Percentiles rank a stretch among this genome's conserved stretches.
Conservation (phyloP, 306 rosid species). For the Dryas drummondii region DNA sequence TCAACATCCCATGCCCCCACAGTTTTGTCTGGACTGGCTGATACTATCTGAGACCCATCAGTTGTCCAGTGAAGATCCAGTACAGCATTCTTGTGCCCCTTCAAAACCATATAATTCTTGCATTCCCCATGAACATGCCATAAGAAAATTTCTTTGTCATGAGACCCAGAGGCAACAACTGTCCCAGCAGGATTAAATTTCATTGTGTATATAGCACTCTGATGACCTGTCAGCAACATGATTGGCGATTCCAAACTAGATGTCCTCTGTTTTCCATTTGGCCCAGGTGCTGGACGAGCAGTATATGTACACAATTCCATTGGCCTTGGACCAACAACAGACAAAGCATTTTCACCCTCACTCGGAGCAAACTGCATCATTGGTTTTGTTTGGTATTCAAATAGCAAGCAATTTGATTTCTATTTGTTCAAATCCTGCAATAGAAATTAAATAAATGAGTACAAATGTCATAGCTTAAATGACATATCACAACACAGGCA, state of each 20-base stretch:
- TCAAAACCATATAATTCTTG: slow-evolving; percentile 87
- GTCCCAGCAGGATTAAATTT: slow-evolving; percentile 88
- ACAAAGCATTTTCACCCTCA: slow-evolving; percentile 69
- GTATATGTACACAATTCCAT: slow-evolving; percentile 81
- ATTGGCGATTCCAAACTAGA: slow-evolving; percentile 88
- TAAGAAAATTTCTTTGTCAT: slow-evolving; percentile 88
- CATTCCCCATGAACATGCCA: slow-evolving; percentile 89
- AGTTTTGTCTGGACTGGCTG: slow-evolving; percentile 92
- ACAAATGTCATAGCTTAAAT: neutral
- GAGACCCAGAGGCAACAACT: slow-evolving; percentile 89
- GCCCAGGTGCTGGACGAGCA: slow-evolving; percentile 58
- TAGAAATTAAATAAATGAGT: neutral
- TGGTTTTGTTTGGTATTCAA: slow-evolving; percentile 28
- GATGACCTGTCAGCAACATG: slow-evolving; percentile 85
- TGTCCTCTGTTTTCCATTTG: slow-evolving; percentile 72
- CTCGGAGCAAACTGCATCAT: slow-evolving; percentile 66
- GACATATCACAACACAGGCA: neutral
- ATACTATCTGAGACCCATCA: slow-evolving; percentile 80
- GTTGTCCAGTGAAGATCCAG: slow-evolving; percentile 96
- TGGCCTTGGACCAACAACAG: slow-evolving; percentile 78
- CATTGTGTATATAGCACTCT: slow-evolving; percentile 85
- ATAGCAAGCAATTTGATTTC: slow-evolving; percentile 16
- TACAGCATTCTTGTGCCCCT: slow-evolving; percentile 95
- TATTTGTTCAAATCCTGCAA: slow-evolving; percentile 16
- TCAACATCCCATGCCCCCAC: slow-evolving; percentile 95